These are phyloP conservation scores for Garcia nutans DNA, from an alignment of 345 rosid genomes.

Conservation along the genomic window DNA sequence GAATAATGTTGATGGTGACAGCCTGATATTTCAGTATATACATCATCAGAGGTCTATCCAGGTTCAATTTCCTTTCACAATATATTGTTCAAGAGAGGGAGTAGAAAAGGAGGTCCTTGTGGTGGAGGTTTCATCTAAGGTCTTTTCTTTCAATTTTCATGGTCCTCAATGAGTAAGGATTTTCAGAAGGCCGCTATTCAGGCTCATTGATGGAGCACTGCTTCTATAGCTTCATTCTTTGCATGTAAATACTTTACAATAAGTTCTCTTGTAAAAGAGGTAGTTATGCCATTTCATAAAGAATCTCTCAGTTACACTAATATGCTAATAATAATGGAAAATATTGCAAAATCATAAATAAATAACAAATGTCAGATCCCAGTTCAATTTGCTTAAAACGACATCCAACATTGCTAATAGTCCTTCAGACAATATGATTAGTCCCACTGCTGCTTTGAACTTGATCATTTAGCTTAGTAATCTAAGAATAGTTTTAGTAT, in stretches of 20 bases:
- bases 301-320: background rate
- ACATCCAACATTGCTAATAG: background rate
- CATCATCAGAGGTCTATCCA: too few relatives aligned
- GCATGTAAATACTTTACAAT: background rate
- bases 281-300: background rate
- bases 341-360: too few relatives aligned
- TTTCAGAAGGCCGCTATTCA: background rate
- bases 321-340: too few relatives aligned
- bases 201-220: too few relatives aligned
- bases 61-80: background rate
- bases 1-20: conserved; percentile 4
- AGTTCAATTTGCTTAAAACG: background rate
- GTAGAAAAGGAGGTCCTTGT: background rate
- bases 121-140: background rate
- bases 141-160: background rate
- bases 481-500: background rate
- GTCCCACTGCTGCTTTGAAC: background rate
- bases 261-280: background rate
- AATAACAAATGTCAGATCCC: background rate
- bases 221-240: background rate
- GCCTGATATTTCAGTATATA: background rate
- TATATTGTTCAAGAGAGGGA: background rate
- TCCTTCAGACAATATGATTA: conserved; percentile 1
- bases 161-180: conserved; percentile 6
- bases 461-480: background rate